phyloP scores from a whole-genome alignment of 495 filamentous ascomycete genomes.

The Aspergillus diversus region DNA sequence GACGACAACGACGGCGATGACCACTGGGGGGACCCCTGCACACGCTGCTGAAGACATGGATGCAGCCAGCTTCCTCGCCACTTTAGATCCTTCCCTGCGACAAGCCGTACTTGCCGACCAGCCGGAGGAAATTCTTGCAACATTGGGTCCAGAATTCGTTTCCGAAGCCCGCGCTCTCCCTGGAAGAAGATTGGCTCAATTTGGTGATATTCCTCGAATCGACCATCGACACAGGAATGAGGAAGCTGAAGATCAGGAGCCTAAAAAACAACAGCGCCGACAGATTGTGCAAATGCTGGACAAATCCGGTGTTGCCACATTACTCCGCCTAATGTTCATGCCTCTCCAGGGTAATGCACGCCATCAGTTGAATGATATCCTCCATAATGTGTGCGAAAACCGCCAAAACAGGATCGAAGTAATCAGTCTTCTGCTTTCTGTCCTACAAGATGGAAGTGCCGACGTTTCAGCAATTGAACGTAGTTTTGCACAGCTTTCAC shows the following conservation, averaged over 20 bases:
- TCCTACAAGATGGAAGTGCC: slow-evolving; percentile 93
- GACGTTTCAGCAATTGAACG: slow-evolving; percentile 93
- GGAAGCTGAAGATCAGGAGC: slow-evolving; percentile 44
- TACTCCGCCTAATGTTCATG: slow-evolving; percentile 96
- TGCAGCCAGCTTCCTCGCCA: slow-evolving; percentile 86
- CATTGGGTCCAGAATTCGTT: slow-evolving; percentile 82
- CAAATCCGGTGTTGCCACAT: slow-evolving; percentile 89
- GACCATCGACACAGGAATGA: slow-evolving; percentile 51
- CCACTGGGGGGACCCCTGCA: slow-evolving; percentile 50
- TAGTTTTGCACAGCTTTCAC: slow-evolving; percentile 89
- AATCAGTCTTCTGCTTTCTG: slow-evolving; percentile 88
- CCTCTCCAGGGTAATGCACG: slow-evolving; percentile 83
- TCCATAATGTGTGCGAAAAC: slow-evolving; percentile 89
- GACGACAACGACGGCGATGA: neutral
- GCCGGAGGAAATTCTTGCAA: slow-evolving; percentile 83
- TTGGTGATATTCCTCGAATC: slow-evolving; percentile 55
- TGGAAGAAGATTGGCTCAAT: slow-evolving; percentile 63
- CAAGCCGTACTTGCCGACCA: slow-evolving; percentile 88
- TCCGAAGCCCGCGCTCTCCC: slow-evolving; percentile 79
- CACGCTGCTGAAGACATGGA: slow-evolving; percentile 84
- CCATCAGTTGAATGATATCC: slow-evolving; percentile 78
- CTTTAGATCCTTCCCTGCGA: slow-evolving; percentile 82
- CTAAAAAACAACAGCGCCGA: slow-evolving; percentile 73
- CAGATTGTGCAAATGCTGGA: slow-evolving; percentile 95
- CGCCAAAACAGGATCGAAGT: slow-evolving; percentile 92